Evolutionary conservation across 2,329 filamentous ascomycete species (phyloP), one percentile per base, ranked within the genome.

Genomic region (Blumeria graminis): DNA sequence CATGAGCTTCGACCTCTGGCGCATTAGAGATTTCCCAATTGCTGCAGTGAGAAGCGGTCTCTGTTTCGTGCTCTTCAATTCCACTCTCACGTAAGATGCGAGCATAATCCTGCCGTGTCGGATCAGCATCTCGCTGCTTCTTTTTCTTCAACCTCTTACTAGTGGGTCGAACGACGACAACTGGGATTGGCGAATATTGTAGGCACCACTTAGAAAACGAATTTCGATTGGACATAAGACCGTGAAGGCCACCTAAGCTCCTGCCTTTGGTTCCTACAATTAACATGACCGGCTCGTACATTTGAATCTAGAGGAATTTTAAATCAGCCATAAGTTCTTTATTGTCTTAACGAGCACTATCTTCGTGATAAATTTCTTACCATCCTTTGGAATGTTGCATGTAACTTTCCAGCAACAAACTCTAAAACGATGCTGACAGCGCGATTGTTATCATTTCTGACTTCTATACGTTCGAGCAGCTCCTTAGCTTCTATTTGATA

Each of bases 201-300:
- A 86, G 70, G 63, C 82, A 86, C 68, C 84, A 86, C 66, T 85
- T 85, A 9, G 80, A 84, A 22, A 86, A 80, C 3, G 79, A 83
- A 48, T 67, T 68, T 39, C 64, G 63, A 34, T 81, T 81, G 10
- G 77, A 78, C 5, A 86, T 72, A 14, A 86, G 68, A 51, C 80
- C 80, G 68, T 85, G 81, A 59, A 86, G 78, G 6, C 82, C 81
- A 46, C 79, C 80, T 5, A 85, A 68, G 62, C 77, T 83, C 57
- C 81, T 75, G 50, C 82, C 82, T 61, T 77, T 72, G 1, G 82
- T 86, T 28, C 82, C 82, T 9, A 86, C 82, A 13, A 86, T 78
- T 6, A 86, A 71, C 61, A 84, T 81, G 1, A 80, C 80, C 9
- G 82, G 82, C 65, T 85, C 80, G 65, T 86, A 85, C 33, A 86